Evolutionary conservation across 177 flowering plant species (phyloP).

Genomic region (Tripterygium wilfordii): DNA sequence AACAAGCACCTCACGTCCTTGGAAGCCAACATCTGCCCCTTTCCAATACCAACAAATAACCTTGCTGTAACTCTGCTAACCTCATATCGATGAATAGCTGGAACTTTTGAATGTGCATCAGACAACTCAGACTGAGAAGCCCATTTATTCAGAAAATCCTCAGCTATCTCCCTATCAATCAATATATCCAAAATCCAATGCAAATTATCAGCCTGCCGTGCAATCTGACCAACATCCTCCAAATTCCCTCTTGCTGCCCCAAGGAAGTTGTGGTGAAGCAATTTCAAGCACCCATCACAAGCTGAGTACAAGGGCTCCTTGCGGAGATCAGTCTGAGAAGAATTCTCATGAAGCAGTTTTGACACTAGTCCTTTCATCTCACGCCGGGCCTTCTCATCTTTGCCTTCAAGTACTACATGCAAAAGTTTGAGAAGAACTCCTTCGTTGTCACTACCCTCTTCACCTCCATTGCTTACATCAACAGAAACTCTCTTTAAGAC

Average conservation of each 20-base stretch:
- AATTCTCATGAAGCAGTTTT: constrained; percentile 81
- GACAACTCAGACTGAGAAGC: constrained; percentile 68
- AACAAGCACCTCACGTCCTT: constrained; percentile 78
- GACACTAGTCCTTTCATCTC: constrained; percentile 87
- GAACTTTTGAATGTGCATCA: constrained; percentile 60
- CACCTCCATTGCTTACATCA: constrained; percentile 41
- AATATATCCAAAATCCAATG: constrained; percentile 87
- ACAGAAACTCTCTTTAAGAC: constrained; percentile 80
- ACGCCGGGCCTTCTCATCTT: constrained; percentile 92
- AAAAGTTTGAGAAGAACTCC: constrained; percentile 65
- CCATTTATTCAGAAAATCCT: constrained; percentile 80
- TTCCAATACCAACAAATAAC: constrained; percentile 84
- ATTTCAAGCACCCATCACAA: constrained; percentile 59
- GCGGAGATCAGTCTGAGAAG: constrained; percentile 62
- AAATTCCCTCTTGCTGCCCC: constrained; percentile 43
- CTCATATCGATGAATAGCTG: constrained; percentile 74
- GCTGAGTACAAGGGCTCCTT: constrained; percentile 81
- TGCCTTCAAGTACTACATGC: constrained; percentile 86
- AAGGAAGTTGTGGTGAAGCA: constrained; percentile 51
- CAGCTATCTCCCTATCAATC: constrained; percentile 87
- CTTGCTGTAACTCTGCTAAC: constrained; percentile 81
- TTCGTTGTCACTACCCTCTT: constrained; percentile 42
- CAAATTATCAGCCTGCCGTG: constrained; percentile 84
- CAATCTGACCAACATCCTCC: constrained; percentile 50
- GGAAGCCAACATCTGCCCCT: constrained; percentile 78